phyloP scores from a whole-genome alignment of 2,329 filamentous ascomycete species.

The Ceratocystis alfenasii region DNA sequence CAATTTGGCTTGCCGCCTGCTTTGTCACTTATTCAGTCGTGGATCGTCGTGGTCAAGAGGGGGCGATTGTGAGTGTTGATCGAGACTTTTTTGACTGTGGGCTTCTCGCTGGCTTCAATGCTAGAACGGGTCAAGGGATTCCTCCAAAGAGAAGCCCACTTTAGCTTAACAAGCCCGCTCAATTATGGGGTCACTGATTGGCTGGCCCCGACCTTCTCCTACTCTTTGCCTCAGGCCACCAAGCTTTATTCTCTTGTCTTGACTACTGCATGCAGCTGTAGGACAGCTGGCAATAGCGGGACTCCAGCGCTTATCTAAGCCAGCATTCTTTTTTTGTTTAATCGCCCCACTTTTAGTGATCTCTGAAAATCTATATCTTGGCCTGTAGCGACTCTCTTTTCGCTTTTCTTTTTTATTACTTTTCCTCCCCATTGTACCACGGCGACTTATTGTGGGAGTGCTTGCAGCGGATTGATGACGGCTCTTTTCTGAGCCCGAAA shows the following conservation, averaged over 20 bases:
- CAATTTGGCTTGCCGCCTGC: conserved; percentile 2
- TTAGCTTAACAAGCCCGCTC: conserved; percentile 18
- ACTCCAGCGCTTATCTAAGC: neutral
- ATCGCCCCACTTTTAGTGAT: conserved; percentile 7
- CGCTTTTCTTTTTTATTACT: conserved; percentile 30
- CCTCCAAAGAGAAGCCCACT: conserved; percentile 11
- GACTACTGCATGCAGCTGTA: neutral
- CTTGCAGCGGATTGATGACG: conserved; percentile 37
- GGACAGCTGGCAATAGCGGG: neutral
- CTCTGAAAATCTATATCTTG: conserved; percentile 23
- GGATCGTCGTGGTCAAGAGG: neutral
- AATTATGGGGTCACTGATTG: conserved; percentile 35
- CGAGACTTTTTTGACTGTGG: conserved; percentile 14
- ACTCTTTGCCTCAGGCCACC: conserved; percentile 32
- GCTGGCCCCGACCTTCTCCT: conserved; percentile 23
- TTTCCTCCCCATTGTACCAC: conserved; percentile 48
- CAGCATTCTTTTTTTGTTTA: neutral
- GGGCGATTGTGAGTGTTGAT: neutral
- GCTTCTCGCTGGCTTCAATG: conserved; percentile 19
- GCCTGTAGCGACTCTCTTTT: conserved; percentile 24
- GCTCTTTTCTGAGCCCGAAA: conserved; percentile 6
- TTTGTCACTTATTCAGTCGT: conserved; percentile 4
- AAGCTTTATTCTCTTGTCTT: neutral
- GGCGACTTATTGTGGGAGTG: conserved; percentile 61
- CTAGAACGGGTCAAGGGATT: conserved; percentile 4